phyloP scores from a whole-genome alignment of 176 grass and related monocot species.

The Raddia guianensis region DNA sequence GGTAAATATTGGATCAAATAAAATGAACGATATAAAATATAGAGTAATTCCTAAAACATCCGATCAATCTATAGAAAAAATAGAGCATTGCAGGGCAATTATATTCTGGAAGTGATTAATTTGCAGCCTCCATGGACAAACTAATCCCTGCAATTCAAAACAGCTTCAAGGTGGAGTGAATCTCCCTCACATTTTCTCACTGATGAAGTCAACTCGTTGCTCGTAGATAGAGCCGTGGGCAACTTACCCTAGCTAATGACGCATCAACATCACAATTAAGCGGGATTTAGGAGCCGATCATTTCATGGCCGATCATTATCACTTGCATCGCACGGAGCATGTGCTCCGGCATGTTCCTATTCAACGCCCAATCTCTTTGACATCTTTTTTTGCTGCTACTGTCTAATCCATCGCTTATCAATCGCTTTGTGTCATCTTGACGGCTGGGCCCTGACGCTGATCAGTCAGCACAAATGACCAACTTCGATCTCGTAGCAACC shows the following conservation, averaged over 20 bases:
- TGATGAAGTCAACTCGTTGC: not conserved
- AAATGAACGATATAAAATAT: too few species aligned
- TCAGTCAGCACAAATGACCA: constrained; percentile 7
- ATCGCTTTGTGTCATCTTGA: not conserved
- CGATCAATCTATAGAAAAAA: too few species aligned
- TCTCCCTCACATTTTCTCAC: not conserved
- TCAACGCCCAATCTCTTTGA: not conserved
- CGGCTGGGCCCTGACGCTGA: not conserved
- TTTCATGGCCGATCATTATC: too few species aligned
- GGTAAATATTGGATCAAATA: too few species aligned
- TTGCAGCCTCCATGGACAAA: not conserved
- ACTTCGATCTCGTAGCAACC: not conserved
- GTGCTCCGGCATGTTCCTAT: not conserved
- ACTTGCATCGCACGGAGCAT: constrained; percentile 5
- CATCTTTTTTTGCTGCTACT: not conserved
- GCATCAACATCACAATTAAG: not conserved
- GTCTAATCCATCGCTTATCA: constrained; percentile 5
- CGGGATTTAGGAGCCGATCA: not conserved
- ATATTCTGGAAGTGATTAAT: too few species aligned
- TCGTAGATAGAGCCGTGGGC: not conserved
- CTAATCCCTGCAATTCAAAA: not conserved
- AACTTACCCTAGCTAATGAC: not conserved
- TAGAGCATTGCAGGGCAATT: too few species aligned
- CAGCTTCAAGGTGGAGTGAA: not conserved
- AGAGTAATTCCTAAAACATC: too few species aligned